phyloP scores from a whole-genome alignment of 331 rosid genomes.

The Malus hybrid region DNA sequence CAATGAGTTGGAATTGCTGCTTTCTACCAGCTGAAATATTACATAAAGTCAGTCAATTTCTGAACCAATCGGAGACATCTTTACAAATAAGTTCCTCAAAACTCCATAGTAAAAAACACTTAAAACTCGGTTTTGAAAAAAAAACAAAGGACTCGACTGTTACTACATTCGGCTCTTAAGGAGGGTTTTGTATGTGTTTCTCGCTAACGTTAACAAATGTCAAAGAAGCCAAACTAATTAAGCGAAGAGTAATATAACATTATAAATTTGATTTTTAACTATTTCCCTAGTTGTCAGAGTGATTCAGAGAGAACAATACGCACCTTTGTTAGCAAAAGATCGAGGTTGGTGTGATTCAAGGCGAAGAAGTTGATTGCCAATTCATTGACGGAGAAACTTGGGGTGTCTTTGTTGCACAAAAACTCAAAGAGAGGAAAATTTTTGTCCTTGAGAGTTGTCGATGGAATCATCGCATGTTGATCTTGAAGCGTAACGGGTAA shows the following conservation, averaged over 20 bases:
- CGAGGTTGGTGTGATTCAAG: background rate
- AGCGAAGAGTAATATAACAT: background rate
- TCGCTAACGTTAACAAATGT: too few relatives aligned
- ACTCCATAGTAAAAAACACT: too few relatives aligned
- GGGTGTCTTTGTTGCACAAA: conserved; percentile 15
- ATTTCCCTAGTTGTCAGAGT: too few relatives aligned
- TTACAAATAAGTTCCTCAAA: background rate
- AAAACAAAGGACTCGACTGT: background rate
- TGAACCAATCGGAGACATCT: background rate
- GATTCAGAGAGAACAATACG: background rate
- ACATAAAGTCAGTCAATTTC: background rate
- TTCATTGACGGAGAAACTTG: conserved; percentile 26
- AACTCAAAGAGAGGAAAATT: conserved; percentile 29
- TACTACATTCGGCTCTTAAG: background rate
- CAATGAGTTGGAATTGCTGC: conserved; percentile 3
- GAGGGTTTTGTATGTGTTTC: background rate
- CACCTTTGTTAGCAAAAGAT: background rate
- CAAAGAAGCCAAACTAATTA: background rate
- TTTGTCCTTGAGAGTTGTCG: background rate
- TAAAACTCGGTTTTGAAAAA: background rate
- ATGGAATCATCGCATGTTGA: background rate
- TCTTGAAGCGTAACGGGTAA: background rate
- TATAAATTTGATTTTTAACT: too few relatives aligned
- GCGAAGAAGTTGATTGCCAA: conserved; percentile 19
- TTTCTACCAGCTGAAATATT: conserved; percentile 5